A percentile compares a stretch with the other conserved stretches of the same genome.
phyloP scores from a whole-genome alignment of 169 alveolate species.

The Amoebophrya sp. region DNA sequence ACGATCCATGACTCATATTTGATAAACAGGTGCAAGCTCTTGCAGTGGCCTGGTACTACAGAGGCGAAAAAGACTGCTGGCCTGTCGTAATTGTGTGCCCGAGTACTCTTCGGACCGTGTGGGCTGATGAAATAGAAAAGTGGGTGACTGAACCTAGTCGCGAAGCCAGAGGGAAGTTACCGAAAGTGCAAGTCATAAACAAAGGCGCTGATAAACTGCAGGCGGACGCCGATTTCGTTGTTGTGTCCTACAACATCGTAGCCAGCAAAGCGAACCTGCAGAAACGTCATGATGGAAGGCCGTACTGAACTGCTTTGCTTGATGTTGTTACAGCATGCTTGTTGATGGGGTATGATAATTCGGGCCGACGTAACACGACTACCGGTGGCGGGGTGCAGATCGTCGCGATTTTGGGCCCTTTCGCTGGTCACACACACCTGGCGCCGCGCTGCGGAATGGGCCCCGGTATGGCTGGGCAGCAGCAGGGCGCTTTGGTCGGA shows the following conservation, averaged over 20 bases:
- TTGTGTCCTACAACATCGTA: neutral
- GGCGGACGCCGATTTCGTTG: constrained; percentile 15
- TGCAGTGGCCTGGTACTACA: constrained; percentile 74
- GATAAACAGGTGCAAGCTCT: constrained; percentile 92
- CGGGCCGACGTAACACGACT: too few species aligned
- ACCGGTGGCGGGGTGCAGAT: too few species aligned
- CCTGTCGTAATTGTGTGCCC: constrained; percentile 88
- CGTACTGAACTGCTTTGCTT: too few species aligned
- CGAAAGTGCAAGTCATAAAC: neutral
- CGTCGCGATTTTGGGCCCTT: too few species aligned
- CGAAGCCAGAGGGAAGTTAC: neutral
- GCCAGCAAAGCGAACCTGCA: neutral
- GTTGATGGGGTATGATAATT: too few species aligned
- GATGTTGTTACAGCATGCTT: too few species aligned
- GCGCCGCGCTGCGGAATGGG: too few species aligned
- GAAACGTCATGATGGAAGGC: neutral
- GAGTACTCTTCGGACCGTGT: constrained; percentile 68
- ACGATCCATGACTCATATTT: too few species aligned
- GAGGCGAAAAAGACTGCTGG: constrained; percentile 78
- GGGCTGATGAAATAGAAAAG: constrained; percentile 79
- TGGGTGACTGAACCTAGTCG: constrained; percentile 75
- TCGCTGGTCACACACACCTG: too few species aligned
- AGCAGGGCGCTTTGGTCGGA: too few species aligned
- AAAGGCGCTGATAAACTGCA: neutral
- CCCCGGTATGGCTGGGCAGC: too few species aligned